phyloP scores from a whole-genome alignment of 257 asterid genomes.

The Linderniella brevidens region DNA sequence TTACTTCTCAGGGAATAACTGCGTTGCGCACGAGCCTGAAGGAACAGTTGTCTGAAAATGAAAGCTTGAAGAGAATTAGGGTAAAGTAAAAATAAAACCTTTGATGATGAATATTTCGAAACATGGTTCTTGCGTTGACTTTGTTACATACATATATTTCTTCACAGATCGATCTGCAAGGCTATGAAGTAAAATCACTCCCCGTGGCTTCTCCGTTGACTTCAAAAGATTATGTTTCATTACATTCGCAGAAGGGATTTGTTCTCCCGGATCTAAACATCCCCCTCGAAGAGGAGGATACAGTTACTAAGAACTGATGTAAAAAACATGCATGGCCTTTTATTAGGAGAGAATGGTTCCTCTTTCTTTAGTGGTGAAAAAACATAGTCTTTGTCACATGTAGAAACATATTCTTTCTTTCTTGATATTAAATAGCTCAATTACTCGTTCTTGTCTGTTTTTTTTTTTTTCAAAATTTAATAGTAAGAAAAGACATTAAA shows the following conservation, averaged over 20 bases:
- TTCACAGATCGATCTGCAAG: not conserved
- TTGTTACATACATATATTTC: too few relatives aligned
- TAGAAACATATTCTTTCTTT: too few relatives aligned
- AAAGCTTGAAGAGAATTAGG: conserved; percentile 1
- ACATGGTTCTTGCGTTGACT: too few relatives aligned
- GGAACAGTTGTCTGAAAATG: not conserved
- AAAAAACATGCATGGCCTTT: too few relatives aligned
- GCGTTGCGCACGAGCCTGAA: not conserved
- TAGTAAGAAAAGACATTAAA: too few relatives aligned
- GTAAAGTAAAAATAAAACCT: not conserved
- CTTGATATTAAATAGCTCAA: too few relatives aligned
- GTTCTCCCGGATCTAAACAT: conserved; percentile 25
- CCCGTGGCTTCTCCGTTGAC: not conserved
- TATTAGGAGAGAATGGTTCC: too few relatives aligned
- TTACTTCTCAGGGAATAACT: conserved; percentile 1
- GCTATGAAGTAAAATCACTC: not conserved
- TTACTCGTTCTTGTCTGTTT: too few relatives aligned
- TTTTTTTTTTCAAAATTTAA: too few relatives aligned
- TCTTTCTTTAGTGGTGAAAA: not conserved
- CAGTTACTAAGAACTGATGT: too few relatives aligned
- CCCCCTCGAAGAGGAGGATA: conserved; percentile 11
- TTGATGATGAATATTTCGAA: too few relatives aligned
- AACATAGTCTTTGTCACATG: too few relatives aligned
- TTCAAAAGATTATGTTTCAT: not conserved
- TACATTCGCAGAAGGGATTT: not conserved